These are phyloP conservation scores for Cyclotella cryptica DNA, from an alignment of 108 stramenopile species.

Conservation along the genomic window DNA sequence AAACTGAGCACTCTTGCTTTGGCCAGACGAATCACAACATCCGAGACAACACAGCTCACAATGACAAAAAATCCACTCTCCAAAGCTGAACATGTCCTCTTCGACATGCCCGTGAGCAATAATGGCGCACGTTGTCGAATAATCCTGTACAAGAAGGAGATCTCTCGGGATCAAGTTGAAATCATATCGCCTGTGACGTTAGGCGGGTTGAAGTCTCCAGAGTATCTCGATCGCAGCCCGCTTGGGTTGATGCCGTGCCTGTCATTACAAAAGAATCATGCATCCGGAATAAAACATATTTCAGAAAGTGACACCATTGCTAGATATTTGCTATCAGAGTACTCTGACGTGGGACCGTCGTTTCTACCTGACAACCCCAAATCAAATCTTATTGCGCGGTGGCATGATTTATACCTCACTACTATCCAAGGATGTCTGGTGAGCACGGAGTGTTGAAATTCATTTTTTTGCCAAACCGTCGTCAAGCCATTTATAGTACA, in stretches of 20 bases:
- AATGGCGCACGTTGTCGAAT: conserved; percentile 92
- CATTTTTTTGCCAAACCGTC: neutral
- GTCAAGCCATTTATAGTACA: neutral
- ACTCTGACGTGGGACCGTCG: conserved; percentile 72
- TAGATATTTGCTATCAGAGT: conserved; percentile 79
- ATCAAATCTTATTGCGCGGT: conserved; percentile 85
- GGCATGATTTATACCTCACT: conserved; percentile 93
- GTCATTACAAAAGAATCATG: conserved; percentile 29
- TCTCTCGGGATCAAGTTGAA: conserved; percentile 66
- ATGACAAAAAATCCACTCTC: conserved; percentile 7
- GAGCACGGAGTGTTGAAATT: neutral
- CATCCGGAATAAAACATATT: conserved; percentile 22
- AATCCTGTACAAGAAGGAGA: conserved; percentile 82
- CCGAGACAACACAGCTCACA: neutral
- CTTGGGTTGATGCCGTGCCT: conserved; percentile 93
- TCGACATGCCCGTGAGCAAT: conserved; percentile 94
- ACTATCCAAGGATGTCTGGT: conserved; percentile 89
- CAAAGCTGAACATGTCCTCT: conserved; percentile 67
- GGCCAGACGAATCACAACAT: neutral
- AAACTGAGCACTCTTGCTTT: neutral
- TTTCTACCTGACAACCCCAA: conserved; percentile 85
- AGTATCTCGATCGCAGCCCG: conserved; percentile 82
- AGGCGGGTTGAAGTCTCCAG: conserved; percentile 88
- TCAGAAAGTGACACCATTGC: conserved; percentile 92
- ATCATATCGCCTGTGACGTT: conserved; percentile 74